Evolutionary conservation across 1,139 yeast species (phyloP), one percentile per base, ranked within the genome.

Genomic region (Debaryomyces psychrophilus): DNA sequence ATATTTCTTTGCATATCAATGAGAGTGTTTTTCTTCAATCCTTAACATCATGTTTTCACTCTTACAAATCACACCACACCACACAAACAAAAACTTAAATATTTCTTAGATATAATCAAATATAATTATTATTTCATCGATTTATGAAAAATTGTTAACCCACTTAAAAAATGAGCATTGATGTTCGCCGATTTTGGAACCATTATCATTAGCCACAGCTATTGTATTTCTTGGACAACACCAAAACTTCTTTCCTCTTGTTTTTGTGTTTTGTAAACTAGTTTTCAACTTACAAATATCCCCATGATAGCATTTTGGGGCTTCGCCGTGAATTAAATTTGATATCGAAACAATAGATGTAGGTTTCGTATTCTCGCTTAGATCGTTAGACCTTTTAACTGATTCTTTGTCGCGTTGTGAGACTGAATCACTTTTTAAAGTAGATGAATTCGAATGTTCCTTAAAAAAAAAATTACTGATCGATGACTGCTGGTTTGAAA

Each of bases 181-280:
- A 12, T 58, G 59, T 14, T 63, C 60, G 6, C 59, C 56, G 2
- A 35, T 27, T 7, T 45, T 37, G 17, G 37, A 33, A 22, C 12
- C 23, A n/a, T 27, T 35, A 7, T 46, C 44, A 3, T 58, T 64
- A 7, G 40, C 36, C 8, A 41, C 45, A 17, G 18, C 14, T 8
- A 12, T 17, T 8, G 34, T 17, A 15, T 5, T 40, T 48, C 69
- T 65, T 0, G 70, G 53, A 57, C 89, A 83, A 34, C 81, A 73
- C 88, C 87, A 83, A 53, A 82, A 83, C 54, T 75, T 79, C 47
- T 65, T 73, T 0, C 87, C 87, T 47, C 71, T 81, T 50, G 69
- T 73, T 41, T 62, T 69, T 5, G 60, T 53, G 2, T 76, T 77
- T 50, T 65, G 73, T 1, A 82, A 74, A 50, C 70, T 63, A 2